A percentile compares a stretch with the other conserved stretches of the same genome.
These are phyloP conservation scores for Astrothelium subdiscretum DNA, from an alignment of 495 filamentous ascomycete species.

Conservation along the genomic window DNA sequence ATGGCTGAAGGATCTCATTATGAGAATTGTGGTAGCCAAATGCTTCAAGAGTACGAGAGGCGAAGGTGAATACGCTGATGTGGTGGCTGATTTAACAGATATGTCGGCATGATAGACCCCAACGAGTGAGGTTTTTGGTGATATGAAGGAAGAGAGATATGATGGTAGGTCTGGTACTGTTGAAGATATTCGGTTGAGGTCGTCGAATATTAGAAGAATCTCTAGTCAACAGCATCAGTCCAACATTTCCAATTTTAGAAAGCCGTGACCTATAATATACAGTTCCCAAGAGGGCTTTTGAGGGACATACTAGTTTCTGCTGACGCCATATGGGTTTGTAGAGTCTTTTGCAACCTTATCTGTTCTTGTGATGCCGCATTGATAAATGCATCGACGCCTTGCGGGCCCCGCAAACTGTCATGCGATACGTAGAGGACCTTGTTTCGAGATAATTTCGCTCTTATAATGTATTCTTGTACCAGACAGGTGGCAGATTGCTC, in stretches of 20 bases:
- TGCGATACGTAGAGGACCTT: background rate
- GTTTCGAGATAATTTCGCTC: constrained; percentile 41
- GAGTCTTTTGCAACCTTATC: background rate
- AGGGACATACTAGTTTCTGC: background rate
- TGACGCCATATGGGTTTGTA: background rate
- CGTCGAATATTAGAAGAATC: constrained; percentile 50
- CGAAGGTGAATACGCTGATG: constrained; percentile 50
- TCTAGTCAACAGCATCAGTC: constrained; percentile 3
- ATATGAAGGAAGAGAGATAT: constrained; percentile 41
- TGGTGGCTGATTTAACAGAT: constrained; percentile 20
- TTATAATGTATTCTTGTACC: constrained; percentile 57
- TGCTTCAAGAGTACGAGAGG: constrained; percentile 51
- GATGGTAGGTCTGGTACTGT: constrained; percentile 33
- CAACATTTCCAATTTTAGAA: background rate
- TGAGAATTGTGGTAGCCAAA: constrained; percentile 57
- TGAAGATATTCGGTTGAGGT: constrained; percentile 41
- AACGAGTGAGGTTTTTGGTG: constrained; percentile 43
- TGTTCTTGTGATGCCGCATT: background rate
- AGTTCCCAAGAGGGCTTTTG: background rate
- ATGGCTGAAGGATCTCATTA: constrained; percentile 54
- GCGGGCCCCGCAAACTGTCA: background rate
- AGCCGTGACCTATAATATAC: background rate
- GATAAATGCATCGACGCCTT: background rate
- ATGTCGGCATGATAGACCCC: constrained; percentile 60
- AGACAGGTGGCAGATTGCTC: constrained; percentile 70